Evolutionary conservation across 495 filamentous ascomycete species (phyloP), one percentile per base, ranked within the genome.

Genomic region (Hypomontagnella submonticulosa): DNA sequence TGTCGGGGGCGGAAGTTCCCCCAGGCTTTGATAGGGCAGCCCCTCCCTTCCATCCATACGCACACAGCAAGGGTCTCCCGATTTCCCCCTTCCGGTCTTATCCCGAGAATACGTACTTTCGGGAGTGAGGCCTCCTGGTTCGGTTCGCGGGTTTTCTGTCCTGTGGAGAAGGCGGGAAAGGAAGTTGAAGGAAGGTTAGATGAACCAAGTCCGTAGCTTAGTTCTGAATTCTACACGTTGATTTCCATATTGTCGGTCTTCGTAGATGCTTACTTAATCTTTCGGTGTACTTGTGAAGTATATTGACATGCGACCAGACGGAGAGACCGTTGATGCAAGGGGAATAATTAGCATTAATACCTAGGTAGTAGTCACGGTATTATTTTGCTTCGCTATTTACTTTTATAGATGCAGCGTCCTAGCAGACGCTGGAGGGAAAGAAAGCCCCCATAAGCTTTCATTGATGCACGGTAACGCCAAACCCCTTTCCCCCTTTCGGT

Each of bases 151-250:
- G 34, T 33, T 6, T 40, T 52, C 50, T 50, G 16, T 47, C 42
- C 40, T 15, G 52, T 16, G 38, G 32, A 43, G 33, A 27, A 34
- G 38, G 36, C 57, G 42, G 59, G 41, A 55, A 55, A 55, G n/a
- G 27, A 43, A 19, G 43, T 38, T 38, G 9, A 38, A 11, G n/a
- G 9, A 38, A 13, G 40, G 40, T n/a, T 53, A 49, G 48, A 63
- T 44, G 54, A 59, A 55, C 54, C 47, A 13, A 63, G 59, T 60
- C 19, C 34, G 53, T 63, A 63, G 49, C 58, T 59, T 62, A 58
- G 65, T 53, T 63, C 52, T 38, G 34, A 67, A 63, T 62, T 63
- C 49, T 57, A 68, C 52, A 32, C 16, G 15, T 20, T 59, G 54
- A 68, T 63, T 63, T 63, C 38, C 18, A 2, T 15, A 20, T 13